These are phyloP conservation scores for Capsicum pubescens DNA, from an alignment of 257 asterid species.

Conservation along the genomic window DNA sequence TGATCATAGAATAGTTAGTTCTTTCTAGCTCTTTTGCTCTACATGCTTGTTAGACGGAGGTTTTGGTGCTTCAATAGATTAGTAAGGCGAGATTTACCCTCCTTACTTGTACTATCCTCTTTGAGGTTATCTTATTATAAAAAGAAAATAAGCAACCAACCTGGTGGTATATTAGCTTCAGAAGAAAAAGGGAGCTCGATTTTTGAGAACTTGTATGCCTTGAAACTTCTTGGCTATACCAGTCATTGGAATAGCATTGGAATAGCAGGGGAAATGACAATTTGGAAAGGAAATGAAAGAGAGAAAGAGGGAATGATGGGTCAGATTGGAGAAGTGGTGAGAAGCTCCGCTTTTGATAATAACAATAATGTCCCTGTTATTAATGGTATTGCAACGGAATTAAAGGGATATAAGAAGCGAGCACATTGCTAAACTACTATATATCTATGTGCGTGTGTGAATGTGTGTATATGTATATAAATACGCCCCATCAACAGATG, in stretches of 20 bases:
- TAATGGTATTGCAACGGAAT: too few species aligned
- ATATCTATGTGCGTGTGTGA: too few species aligned
- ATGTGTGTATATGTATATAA: too few species aligned
- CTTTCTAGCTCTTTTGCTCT: background rate
- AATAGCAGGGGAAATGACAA: background rate
- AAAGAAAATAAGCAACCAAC: background rate
- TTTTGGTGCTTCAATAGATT: constrained; percentile 1
- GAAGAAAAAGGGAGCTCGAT: background rate
- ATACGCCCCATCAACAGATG: background rate
- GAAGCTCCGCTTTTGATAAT: background rate
- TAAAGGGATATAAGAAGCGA: too few species aligned
- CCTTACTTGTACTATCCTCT: background rate
- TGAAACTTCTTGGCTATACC: background rate
- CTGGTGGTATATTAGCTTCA: background rate
- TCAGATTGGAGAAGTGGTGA: background rate
- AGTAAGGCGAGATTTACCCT: background rate
- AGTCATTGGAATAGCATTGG: background rate
- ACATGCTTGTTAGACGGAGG: background rate
- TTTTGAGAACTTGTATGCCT: background rate
- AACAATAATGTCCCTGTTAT: background rate
- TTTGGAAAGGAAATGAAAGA: background rate
- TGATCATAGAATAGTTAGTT: background rate
- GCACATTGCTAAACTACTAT: too few species aligned
- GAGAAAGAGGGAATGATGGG: background rate
- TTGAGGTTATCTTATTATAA: background rate